Percentiles rank a stretch among this genome's conserved stretches.
Evolutionary conservation across 176 grass and related monocot genomes (phyloP).

Genomic region (Miscanthus lutarioriparius): DNA sequence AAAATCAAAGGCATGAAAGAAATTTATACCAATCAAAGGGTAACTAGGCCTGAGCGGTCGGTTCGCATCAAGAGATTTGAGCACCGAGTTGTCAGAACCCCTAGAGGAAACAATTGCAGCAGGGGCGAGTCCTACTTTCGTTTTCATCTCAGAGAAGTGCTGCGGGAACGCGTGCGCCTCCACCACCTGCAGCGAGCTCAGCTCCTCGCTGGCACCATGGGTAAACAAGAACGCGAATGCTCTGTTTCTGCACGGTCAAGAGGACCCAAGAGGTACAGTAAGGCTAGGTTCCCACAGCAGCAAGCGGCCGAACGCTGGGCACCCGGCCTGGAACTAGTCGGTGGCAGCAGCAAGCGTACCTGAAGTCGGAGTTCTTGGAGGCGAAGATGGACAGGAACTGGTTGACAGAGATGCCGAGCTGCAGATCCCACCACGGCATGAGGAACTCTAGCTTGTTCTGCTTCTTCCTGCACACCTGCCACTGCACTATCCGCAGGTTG

Average conservation of each 20-base stretch:
- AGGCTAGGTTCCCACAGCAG: neutral
- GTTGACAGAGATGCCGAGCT: constrained; percentile 86
- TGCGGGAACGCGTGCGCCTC: constrained; percentile 81
- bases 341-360: constrained; percentile 23
- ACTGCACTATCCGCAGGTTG: constrained; percentile 85
- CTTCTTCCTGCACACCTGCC: constrained; percentile 78
- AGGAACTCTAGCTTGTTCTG: constrained; percentile 83
- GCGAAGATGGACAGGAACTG: constrained; percentile 88
- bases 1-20: neutral
- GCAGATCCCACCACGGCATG: constrained; percentile 97
- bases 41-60: constrained; percentile 55
- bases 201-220: constrained; percentile 70
- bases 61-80: constrained; percentile 75
- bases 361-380: constrained; percentile 68
- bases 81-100: constrained; percentile 58
- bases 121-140: constrained; percentile 75
- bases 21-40: constrained; percentile 59
- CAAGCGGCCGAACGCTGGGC: neutral
- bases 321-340: neutral
- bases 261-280: neutral
- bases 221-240: constrained; percentile 83
- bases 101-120: constrained; percentile 66
- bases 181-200: constrained; percentile 63
- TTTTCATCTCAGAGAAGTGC: constrained; percentile 72
- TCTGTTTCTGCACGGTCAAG: constrained; percentile 59